These are phyloP conservation scores for Ramularia endophylla DNA, from an alignment of 2,329 filamentous ascomycete genomes.

Conservation along the genomic window DNA sequence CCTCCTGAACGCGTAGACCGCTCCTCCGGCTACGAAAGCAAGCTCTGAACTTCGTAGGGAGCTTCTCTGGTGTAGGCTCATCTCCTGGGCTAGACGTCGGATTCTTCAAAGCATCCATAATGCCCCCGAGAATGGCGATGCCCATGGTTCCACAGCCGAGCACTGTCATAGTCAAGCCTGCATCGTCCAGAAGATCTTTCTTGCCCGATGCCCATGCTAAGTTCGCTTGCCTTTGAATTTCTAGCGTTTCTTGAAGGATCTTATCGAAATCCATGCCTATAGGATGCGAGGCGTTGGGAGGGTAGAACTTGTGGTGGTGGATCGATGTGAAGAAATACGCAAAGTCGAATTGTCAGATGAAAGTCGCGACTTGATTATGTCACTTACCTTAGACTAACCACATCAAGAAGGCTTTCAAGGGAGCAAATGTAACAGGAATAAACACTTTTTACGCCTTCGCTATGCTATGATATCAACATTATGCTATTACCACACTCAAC, in stretches of 20 bases:
- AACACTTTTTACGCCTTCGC: too few relatives aligned
- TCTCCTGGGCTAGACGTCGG: conserved; percentile 36
- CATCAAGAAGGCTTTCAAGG: too few relatives aligned
- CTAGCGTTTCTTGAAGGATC: conserved; percentile 27
- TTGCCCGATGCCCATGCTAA: conserved; percentile 17
- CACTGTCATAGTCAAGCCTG: conserved; percentile 64
- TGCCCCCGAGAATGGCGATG: conserved; percentile 74
- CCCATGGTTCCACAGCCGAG: conserved; percentile 87
- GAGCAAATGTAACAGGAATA: too few relatives aligned
- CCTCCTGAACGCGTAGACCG: conserved; percentile 61
- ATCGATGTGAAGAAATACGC: too few relatives aligned
- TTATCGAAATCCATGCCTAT: too few relatives aligned
- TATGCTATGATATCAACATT: background rate
- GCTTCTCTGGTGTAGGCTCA: conserved; percentile 40
- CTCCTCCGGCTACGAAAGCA: conserved; percentile 68
- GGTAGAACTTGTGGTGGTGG: too few relatives aligned
- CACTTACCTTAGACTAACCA: too few relatives aligned
- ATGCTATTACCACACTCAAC: conserved; percentile 2
- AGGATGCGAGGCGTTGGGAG: too few relatives aligned
- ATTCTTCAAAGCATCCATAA: conserved; percentile 62
- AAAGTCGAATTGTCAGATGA: too few relatives aligned
- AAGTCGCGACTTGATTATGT: too few relatives aligned
- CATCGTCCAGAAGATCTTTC: conserved; percentile 17
- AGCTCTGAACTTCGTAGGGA: conserved; percentile 72
- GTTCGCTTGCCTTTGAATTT: conserved; percentile 23